Conservation (phyloP, 1,284 basidiomycete species). For the Peniophora sp. region DNA sequence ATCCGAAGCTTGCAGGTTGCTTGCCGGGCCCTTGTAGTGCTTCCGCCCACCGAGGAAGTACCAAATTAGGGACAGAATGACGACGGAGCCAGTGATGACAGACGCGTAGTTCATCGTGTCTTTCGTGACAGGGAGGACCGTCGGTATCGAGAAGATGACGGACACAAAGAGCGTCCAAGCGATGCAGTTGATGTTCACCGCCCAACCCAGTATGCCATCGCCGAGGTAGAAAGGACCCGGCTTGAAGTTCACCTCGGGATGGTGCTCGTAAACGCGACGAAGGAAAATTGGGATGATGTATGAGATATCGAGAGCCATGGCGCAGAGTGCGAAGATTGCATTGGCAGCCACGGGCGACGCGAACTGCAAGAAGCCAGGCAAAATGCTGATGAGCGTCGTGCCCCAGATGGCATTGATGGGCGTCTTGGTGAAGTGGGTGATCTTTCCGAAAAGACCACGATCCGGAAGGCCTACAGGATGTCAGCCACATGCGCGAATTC, state of each 20-base stretch:
- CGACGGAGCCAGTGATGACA: conserved; percentile 29
- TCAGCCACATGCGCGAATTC: background rate
- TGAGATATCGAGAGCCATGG: conserved; percentile 64
- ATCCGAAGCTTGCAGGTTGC: background rate
- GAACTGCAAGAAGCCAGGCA: conserved; percentile 73
- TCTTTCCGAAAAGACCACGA: conserved; percentile 67
- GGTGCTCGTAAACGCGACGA: conserved; percentile 65
- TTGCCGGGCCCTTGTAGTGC: background rate
- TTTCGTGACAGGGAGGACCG: conserved; percentile 57
- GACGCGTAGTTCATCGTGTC: conserved; percentile 78
- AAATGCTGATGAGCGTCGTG: conserved; percentile 57
- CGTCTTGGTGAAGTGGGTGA: conserved; percentile 60
- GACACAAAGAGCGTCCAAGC: conserved; percentile 63
- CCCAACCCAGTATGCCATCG: conserved; percentile 56
- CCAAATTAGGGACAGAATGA: conserved; percentile 20
- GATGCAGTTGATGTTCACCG: conserved; percentile 62
- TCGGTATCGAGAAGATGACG: conserved; percentile 70
- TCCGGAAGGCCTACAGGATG: conserved; percentile 62
- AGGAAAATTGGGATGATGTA: conserved; percentile 72
- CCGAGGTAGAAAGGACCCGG: conserved; percentile 90
- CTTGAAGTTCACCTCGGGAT: conserved; percentile 80
- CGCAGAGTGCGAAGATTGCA: conserved; percentile 78
- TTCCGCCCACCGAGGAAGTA: background rate
- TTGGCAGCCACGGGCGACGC: conserved; percentile 74
- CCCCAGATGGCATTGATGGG: conserved; percentile 82